Evolutionary conservation across 371 early-diverging fungal genomes (phyloP).

Genomic region (Apophysomyces sp.): DNA sequence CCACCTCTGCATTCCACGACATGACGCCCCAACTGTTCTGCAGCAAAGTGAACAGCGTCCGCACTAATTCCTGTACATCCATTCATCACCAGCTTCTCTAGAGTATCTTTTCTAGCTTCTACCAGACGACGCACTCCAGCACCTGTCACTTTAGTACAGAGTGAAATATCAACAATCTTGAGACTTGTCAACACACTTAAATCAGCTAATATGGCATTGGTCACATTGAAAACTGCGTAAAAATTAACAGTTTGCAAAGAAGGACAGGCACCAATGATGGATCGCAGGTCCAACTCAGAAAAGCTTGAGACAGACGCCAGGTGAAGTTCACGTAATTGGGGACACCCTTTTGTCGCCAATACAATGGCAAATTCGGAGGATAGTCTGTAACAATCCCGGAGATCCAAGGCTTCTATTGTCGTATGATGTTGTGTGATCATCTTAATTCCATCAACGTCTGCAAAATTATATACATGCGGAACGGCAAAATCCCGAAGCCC

Average conservation of each 20-base stretch:
- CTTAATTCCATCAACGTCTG: not conserved
- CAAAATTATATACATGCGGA: not conserved
- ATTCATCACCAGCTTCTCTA: slow-evolving; percentile 16
- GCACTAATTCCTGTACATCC: slow-evolving; percentile 20
- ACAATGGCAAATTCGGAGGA: not conserved
- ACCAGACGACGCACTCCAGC: slow-evolving; percentile 22
- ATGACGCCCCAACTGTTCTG: slow-evolving; percentile 6
- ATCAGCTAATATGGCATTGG: slow-evolving; percentile 14
- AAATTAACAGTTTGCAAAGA: slow-evolving; percentile 5
- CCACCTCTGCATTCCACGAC: not conserved
- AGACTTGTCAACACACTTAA: slow-evolving; percentile 8
- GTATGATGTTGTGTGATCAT: not conserved
- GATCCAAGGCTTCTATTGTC: slow-evolving; percentile 4
- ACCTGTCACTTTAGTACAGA: slow-evolving; percentile 28
- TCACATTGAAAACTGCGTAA: slow-evolving; percentile 5
- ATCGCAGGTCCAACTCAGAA: not conserved
- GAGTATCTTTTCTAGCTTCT: slow-evolving; percentile 2
- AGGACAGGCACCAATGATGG: slow-evolving; percentile 3
- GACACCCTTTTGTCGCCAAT: not conserved
- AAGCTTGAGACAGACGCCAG: not conserved
- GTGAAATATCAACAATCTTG: slow-evolving; percentile 20
- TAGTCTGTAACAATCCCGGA: not conserved
- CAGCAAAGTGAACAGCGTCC: slow-evolving; percentile 28
- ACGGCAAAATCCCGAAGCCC: not conserved
- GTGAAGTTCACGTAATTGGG: slow-evolving; percentile 2